Evolutionary conservation across 2,329 filamentous ascomycete genomes (phyloP).

Genomic region (Phialophora expanda): DNA sequence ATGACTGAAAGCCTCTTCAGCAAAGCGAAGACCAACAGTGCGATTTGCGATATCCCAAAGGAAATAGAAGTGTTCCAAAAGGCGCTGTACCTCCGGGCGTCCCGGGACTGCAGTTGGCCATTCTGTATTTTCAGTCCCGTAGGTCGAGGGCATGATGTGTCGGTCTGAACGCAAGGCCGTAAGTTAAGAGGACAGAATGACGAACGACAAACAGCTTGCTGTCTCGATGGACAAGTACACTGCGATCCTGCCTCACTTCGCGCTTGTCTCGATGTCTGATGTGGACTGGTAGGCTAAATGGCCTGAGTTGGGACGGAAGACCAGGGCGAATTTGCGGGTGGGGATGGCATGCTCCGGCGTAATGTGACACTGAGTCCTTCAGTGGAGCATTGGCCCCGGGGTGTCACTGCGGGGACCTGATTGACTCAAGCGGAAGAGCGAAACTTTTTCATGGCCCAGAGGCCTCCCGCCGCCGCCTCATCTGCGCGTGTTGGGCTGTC

Average conservation of each 20-base stretch:
- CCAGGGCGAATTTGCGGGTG: not conserved
- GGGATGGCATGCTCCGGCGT: not conserved
- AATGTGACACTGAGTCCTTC: not conserved
- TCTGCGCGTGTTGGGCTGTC: conserved; percentile 12
- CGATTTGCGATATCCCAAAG: not conserved
- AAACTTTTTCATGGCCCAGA: conserved; percentile 23
- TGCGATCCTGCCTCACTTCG: not conserved
- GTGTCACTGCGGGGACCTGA: not conserved
- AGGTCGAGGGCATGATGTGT: not conserved
- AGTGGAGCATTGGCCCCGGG: not conserved
- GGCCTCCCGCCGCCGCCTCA: conserved; percentile 7
- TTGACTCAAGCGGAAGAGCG: not conserved
- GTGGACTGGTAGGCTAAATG: not conserved
- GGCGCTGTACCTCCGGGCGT: not conserved
- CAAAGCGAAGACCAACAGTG: not conserved
- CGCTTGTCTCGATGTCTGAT: not conserved
- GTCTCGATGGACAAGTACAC: not conserved
- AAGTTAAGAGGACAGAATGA: not conserved
- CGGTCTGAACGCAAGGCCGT: not conserved
- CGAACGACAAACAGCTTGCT: not conserved
- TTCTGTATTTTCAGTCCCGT: not conserved
- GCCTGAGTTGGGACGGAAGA: not conserved
- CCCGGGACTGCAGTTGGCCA: not conserved
- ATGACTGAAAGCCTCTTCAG: not conserved
- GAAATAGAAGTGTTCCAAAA: not conserved